phyloP scores from a whole-genome alignment of 1,284 basidiomycete species.

The Xanthoconium separans region DNA sequence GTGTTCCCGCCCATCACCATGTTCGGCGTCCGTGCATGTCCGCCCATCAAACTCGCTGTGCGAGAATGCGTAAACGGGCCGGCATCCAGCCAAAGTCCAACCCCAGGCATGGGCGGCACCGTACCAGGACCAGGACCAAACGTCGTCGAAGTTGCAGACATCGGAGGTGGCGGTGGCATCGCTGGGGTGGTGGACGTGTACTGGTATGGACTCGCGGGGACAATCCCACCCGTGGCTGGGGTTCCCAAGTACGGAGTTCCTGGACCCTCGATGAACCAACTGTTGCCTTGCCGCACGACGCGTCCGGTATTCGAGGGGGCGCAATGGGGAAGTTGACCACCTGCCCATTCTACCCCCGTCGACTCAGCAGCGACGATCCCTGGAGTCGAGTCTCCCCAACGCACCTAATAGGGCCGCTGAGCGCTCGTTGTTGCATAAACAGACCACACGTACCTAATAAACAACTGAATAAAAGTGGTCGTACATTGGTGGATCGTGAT shows the following conservation, averaged over 20 bases:
- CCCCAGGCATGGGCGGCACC: constrained; percentile 27
- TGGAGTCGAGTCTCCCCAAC: constrained; percentile 60
- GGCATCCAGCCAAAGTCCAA: constrained; percentile 37
- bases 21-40: constrained; percentile 6
- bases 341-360: constrained; percentile 49
- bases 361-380: constrained; percentile 67
- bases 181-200: constrained; percentile 25
- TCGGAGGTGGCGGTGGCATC: constrained; percentile 1
- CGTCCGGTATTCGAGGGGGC: constrained; percentile 19
- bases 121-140: constrained; percentile 17
- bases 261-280: constrained; percentile 45
- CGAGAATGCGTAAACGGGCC: constrained; percentile 26
- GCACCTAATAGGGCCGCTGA: constrained; percentile 46
- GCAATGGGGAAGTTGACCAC: constrained; percentile 45
- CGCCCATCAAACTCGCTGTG: no score
- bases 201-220: constrained; percentile 33
- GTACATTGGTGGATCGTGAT: constrained; percentile 88
- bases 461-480: constrained; percentile 74
- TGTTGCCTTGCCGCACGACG: constrained; percentile 40
- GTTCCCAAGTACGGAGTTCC: constrained; percentile 29
- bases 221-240: constrained; percentile 36
- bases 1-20: constrained; percentile 4
- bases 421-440: constrained; percentile 2
- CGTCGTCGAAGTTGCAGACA: neutral
- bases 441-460: constrained; percentile 63